A percentile compares a stretch with the other conserved stretches of the same genome.
phyloP scores from a whole-genome alignment of 78 protist genomes.

The Bodo saltans region DNA sequence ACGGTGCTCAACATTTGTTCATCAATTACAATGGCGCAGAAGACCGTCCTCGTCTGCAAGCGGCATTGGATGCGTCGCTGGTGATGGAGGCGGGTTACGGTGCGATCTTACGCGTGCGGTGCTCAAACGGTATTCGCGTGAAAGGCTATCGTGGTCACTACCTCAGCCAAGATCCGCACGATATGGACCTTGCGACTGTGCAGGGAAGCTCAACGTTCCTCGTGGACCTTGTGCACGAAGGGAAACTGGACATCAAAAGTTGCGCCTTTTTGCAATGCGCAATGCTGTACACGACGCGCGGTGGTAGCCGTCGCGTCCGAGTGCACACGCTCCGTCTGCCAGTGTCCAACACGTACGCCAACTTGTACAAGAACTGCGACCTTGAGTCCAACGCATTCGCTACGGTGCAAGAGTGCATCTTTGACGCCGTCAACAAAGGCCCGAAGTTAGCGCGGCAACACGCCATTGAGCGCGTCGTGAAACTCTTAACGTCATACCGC shows the following conservation, averaged over 20 bases:
- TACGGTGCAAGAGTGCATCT: not conserved
- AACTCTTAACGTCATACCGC: slow-evolving; percentile 5
- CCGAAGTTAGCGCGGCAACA: not conserved
- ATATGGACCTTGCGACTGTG: slow-evolving; percentile 30
- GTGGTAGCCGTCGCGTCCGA: slow-evolving; percentile 62
- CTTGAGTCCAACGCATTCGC: not conserved
- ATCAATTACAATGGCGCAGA: not conserved
- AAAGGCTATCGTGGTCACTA: slow-evolving; percentile 9
- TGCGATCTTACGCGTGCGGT: slow-evolving; percentile 34
- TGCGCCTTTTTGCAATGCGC: slow-evolving; percentile 47
- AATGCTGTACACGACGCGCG: slow-evolving; percentile 44
- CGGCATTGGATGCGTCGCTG: not conserved
- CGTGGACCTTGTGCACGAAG: slow-evolving; percentile 42
- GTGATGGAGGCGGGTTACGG: slow-evolving; percentile 13
- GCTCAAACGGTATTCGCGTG: slow-evolving; percentile 29
- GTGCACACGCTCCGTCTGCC: slow-evolving; percentile 19
- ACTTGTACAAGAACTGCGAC: not conserved
- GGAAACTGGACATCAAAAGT: not conserved
- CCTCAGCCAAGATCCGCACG: slow-evolving; percentile 15
- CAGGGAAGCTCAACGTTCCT: not conserved
- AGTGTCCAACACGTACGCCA: not conserved
- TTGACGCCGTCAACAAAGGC: not conserved
- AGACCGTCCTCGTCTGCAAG: slow-evolving; percentile 3
- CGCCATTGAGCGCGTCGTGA: not conserved
- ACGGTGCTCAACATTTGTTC: slow-evolving; percentile 33